Conservation (phyloP, 495 filamentous ascomycete species). For the Copromyces sp. region DNA sequence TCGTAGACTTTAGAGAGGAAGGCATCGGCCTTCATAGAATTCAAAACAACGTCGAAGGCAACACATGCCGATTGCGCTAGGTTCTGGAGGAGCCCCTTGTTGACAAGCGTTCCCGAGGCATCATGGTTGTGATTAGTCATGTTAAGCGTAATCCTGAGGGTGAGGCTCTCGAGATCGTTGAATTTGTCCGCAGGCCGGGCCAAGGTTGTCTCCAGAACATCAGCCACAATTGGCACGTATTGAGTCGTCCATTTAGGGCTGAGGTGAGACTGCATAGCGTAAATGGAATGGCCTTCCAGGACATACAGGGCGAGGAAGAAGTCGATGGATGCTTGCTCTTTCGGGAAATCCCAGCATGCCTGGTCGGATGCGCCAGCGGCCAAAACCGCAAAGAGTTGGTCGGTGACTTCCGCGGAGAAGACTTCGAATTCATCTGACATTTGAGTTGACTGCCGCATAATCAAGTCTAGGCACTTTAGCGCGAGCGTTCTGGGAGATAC, state of each 20-base stretch:
- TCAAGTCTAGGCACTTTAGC: conserved; percentile 53
- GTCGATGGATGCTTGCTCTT: conserved; percentile 24
- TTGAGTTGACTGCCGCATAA: conserved; percentile 44
- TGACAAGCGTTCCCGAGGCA: conserved; percentile 57
- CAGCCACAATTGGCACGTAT: conserved; percentile 32
- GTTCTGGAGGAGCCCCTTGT: conserved; percentile 43
- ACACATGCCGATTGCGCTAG: conserved; percentile 36
- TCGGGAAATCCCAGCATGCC: conserved; percentile 25
- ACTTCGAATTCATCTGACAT: conserved; percentile 38
- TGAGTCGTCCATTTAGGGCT: conserved; percentile 25
- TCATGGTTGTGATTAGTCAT: conserved; percentile 70
- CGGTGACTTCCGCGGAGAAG: conserved; percentile 40
- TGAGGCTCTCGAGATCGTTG: conserved; percentile 26
- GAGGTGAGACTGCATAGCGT: conserved; percentile 25
- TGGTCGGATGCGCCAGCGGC: conserved; percentile 21
- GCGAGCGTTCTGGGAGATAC: conserved; percentile 55
- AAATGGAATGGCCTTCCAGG: conserved; percentile 34
- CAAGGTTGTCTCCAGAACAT: conserved; percentile 25
- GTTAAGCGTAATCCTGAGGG: conserved; percentile 72
- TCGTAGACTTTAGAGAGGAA: conserved; percentile 45
- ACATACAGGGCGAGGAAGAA: conserved; percentile 31
- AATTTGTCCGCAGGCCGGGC: conserved; percentile 19
- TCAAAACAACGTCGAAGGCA: conserved; percentile 34
- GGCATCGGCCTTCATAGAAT: conserved; percentile 26
- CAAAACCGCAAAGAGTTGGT: conserved; percentile 42